A percentile compares a stretch with the other conserved stretches of the same genome.
phyloP scores from a whole-genome alignment of 371 early-diverging fungal species.

The Chytridium lagenaria region DNA sequence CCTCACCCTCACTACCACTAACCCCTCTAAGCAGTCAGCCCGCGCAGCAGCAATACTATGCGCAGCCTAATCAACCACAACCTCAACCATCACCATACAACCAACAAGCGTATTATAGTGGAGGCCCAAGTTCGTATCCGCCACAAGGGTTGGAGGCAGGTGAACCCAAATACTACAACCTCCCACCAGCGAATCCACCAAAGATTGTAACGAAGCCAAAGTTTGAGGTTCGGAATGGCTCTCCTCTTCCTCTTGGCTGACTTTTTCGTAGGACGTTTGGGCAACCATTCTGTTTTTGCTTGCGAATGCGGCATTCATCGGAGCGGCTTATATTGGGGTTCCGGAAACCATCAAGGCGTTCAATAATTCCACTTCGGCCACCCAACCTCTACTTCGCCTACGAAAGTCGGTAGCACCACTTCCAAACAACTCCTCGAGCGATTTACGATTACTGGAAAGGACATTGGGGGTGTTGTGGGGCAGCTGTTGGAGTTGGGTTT shows the following conservation, averaged over 20 bases:
- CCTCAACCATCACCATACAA: no score
- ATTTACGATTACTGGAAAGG: conserved; percentile 3
- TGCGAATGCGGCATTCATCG: conserved; percentile 23
- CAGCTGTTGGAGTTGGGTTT: conserved; percentile 23
- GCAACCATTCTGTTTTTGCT: conserved; percentile 27
- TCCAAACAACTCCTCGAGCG: no score
- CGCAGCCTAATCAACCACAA: no score
- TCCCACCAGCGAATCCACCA: conserved; percentile 30
- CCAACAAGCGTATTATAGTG: no score
- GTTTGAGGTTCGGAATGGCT: no score
- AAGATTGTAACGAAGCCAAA: conserved; percentile 18
- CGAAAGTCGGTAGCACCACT: no score
- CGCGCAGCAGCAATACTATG: no score
- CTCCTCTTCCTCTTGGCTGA: no score
- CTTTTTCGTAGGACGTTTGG: conserved; percentile 35
- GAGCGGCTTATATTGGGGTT: conserved; percentile 19
- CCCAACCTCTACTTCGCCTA: no score
- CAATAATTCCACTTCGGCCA: neutral
- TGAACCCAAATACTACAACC: conserved; percentile 2
- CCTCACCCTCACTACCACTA: no score
- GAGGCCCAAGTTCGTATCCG: no score
- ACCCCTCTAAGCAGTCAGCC: no score
- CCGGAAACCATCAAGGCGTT: conserved; percentile 7
- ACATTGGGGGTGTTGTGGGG: conserved; percentile 26
- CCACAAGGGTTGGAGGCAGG: conserved; percentile 5